Evolutionary conservation across 1,284 basidiomycete species (phyloP), one percentile per base, ranked within the genome.

Genomic region (Papiliotrema fonsecae): DNA sequence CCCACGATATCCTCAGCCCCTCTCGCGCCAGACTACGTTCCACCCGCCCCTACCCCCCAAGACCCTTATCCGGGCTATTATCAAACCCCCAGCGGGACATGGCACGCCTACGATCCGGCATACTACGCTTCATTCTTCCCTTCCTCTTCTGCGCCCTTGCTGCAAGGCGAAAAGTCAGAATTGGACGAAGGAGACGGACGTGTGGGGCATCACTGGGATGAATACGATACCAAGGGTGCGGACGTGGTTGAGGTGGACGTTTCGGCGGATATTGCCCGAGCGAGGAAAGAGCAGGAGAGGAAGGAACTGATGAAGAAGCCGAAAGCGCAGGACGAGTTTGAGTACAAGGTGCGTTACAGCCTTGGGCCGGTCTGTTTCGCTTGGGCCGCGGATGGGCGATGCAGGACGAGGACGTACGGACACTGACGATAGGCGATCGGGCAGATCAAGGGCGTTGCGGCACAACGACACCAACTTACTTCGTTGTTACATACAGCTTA

Each of bases 41-140:
- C 85, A 0, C 88, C 88, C 1, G 81, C 83, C 47, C 89, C 89
- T 0, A 85, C 82, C 4, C 77, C 81, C 1, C 75, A 77, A 19
- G 89, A 92, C 65, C 81, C 81, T 18, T 90, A 91, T 69, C 89
- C 89, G 2, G 89, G 89, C 2, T 93, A 91, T 74, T 92, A 93
- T 69, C 82, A 85, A 54, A 78, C 86, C 24, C 87, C 88, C 0
- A 84, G 85, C 1, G 88, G 88, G 10, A 65, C 77, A 42, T 92
- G 88, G 84, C 83, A 81, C 22, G 82, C 84, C 0, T 79, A 92
- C 68, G 87, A 92, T 48, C 72, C 81, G 0, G 78, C 63, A n/a
- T 89, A 87, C 69, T 92, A 88, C 65, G 77, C 78, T 27, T 80
- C 77, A 27, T 87, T 86, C 73, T 79, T 71, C 54, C 45, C 42